Evolutionary conservation across 345 rosid genomes (phyloP).

Genomic region (Aquilaria yunnanensis): DNA sequence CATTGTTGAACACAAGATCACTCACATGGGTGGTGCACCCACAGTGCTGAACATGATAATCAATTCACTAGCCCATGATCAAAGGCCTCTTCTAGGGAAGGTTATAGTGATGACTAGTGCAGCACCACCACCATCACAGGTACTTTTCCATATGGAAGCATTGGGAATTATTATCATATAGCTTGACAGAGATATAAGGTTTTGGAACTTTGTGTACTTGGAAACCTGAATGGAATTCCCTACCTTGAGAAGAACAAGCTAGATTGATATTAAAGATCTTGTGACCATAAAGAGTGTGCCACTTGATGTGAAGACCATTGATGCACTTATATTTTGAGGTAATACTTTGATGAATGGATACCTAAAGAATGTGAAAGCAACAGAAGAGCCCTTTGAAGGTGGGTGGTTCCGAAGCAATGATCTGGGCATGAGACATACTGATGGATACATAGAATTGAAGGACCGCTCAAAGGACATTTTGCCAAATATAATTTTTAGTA

Average conservation of each 20-base stretch:
- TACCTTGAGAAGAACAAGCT: slow-evolving; percentile 20
- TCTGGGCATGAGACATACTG: slow-evolving; percentile 33
- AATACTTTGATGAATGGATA: slow-evolving; percentile 41
- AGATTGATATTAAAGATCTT: slow-evolving; percentile 30
- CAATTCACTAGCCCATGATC: slow-evolving; percentile 2
- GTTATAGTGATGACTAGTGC: slow-evolving; percentile 12
- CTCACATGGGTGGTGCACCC: slow-evolving; percentile 18
- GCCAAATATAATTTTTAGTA: too few species aligned
- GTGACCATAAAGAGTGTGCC: slow-evolving; percentile 32
- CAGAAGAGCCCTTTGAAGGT: slow-evolving; percentile 27
- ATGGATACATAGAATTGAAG: slow-evolving; percentile 36
- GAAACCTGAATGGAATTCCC: slow-evolving; percentile 15
- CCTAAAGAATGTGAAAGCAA: slow-evolving; percentile 26
- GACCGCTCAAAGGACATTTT: slow-evolving; percentile 39
- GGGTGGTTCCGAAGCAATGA: slow-evolving; percentile 44
- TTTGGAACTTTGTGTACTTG: slow-evolving; percentile 13
- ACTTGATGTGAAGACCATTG: slow-evolving; percentile 29
- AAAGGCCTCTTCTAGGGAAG: slow-evolving; percentile 9
- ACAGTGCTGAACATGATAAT: slow-evolving; percentile 12
- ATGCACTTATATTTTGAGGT: slow-evolving; percentile 39
- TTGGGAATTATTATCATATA: slow-evolving; percentile 7
- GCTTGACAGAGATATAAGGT: slow-evolving; percentile 13
- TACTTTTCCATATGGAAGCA: slow-evolving; percentile 9
- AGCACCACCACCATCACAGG: slow-evolving; percentile 10
- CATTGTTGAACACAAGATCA: slow-evolving; percentile 11